These are phyloP conservation scores for Aspergillus pseudoglaucus DNA, from an alignment of 2,329 filamentous ascomycete species.

Conservation along the genomic window DNA sequence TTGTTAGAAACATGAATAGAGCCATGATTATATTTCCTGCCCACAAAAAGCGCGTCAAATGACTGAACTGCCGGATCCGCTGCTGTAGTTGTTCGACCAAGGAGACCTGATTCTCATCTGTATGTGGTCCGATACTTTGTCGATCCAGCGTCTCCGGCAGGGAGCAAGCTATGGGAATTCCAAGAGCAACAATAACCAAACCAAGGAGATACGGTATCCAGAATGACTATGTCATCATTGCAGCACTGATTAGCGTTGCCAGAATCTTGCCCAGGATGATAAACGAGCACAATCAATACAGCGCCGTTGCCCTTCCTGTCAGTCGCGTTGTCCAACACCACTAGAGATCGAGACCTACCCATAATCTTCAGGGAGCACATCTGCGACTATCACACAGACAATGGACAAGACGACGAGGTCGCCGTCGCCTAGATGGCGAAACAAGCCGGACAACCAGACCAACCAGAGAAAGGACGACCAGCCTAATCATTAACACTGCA, in stretches of 20 bases:
- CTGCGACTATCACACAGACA: conserved; percentile 19
- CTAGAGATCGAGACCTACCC: neutral
- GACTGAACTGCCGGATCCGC: conserved; percentile 13
- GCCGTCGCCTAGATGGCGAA: conserved; percentile 21
- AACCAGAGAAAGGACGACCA: conserved; percentile 9
- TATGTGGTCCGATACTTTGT: conserved; percentile 4
- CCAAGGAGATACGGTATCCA: conserved; percentile 19
- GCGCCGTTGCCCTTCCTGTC: conserved; percentile 13
- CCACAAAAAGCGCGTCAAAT: conserved; percentile 20
- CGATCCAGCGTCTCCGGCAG: conserved; percentile 17
- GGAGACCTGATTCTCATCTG: neutral
- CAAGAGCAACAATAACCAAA: conserved; percentile 2
- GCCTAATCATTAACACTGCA: conserved; percentile 1
- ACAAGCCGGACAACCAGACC: conserved; percentile 21
- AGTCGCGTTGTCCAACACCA: neutral
- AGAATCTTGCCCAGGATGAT: conserved; percentile 18
- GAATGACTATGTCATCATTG: conserved; percentile 17
- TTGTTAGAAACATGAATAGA: conserved; percentile 17
- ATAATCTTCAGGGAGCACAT: conserved; percentile 3
- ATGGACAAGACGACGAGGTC: conserved; percentile 15
- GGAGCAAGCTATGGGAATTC: conserved; percentile 9
- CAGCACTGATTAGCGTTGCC: conserved; percentile 21
- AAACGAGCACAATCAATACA: conserved; percentile 16
- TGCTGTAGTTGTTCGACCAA: conserved; percentile 2
- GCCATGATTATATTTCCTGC: conserved; percentile 10